These are phyloP conservation scores for Syncephalastrum racemosum DNA, from an alignment of 371 early-diverging fungal genomes.

Conservation along the genomic window DNA sequence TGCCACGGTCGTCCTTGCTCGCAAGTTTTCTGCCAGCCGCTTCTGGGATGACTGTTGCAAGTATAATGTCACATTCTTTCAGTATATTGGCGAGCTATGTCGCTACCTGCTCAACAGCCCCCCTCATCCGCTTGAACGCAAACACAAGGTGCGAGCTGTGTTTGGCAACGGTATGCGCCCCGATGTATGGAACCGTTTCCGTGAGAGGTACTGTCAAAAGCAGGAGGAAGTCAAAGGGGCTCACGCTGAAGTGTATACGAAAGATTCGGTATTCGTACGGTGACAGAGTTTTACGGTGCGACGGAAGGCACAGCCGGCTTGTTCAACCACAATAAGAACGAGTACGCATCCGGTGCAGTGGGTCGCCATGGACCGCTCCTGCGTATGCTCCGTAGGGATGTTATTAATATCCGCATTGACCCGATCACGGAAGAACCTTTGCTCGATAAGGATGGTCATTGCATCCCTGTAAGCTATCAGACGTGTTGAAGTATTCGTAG, in stretches of 20 bases:
- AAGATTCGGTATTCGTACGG: conserved; percentile 32
- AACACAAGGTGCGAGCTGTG: conserved; percentile 47
- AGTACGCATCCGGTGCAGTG: conserved; percentile 50
- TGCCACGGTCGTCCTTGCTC: conserved; percentile 41
- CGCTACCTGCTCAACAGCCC: conserved; percentile 61
- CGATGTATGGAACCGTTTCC: conserved; percentile 65
- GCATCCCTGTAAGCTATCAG: conserved; percentile 18
- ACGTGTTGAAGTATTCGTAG: too few relatives aligned
- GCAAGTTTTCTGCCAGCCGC: conserved; percentile 47
- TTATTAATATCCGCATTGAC: conserved; percentile 32
- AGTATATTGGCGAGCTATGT: conserved; percentile 73
- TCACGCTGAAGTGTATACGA: background rate
- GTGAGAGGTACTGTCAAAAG: conserved; percentile 28
- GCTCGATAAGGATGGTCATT: conserved; percentile 35
- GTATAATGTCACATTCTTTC: conserved; percentile 34
- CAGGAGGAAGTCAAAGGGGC: too few relatives aligned
- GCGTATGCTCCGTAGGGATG: conserved; percentile 16
- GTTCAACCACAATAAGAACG: conserved; percentile 47
- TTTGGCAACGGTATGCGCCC: conserved; percentile 73
- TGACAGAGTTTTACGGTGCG: conserved; percentile 57
- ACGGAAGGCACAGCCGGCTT: conserved; percentile 35
- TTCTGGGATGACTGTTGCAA: conserved; percentile 52
- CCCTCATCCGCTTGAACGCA: conserved; percentile 43
- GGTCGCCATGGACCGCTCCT: conserved; percentile 34
- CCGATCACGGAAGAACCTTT: conserved; percentile 31